Evolutionary conservation across 768 basidiomycete species (phyloP), one percentile per base, ranked within the genome.

Genomic region (Suillus weaverae): DNA sequence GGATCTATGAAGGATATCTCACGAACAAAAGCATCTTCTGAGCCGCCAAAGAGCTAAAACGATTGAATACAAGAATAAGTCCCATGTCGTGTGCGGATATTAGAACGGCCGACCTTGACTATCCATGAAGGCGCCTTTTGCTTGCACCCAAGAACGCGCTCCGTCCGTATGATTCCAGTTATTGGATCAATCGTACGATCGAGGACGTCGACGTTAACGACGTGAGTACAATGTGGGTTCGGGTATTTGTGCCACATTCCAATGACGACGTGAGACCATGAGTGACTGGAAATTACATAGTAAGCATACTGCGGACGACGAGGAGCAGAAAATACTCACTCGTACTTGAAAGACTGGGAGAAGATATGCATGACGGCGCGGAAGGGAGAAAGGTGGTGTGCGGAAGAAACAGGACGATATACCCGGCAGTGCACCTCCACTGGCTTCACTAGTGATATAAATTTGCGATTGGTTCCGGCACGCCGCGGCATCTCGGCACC

Each of bases 241-340:
- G 95, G 95, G 77, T 97, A 97, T 83, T 97, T 97, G 69, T 90
- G 89, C 91, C 94, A 95, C 84, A 97, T 92, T 68, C 92, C 92
- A 73, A 91, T 89, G 67, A 95, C 88, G 69, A 96, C 94, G 80
- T 94, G 93, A 66, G 89, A 84, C 90, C 95, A 96, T 48, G 94
- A 85, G 73, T 95, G 93, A 67, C 95, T 97, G 53, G 14, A 62
- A 64, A 48, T 67, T 69, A 51, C 26, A 60, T 51, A 53, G 50
- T 70, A 59, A 63, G 62, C 62, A 56, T 43, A 54, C 35, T 39
- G 60, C 13, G 35, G 64, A 63, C 50, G 61, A 63, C 26, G n/a
- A 48, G 22, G 18, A 56, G n/a, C 35, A 62, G 35, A 62, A 26
- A 43, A 30, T 41, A 84, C 90, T 76, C 72, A 94, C 92, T 93